Evolutionary conservation across 2,329 filamentous ascomycete genomes (phyloP), one percentile per base, ranked within the genome.

Genomic region (Scedosporium boydii): DNA sequence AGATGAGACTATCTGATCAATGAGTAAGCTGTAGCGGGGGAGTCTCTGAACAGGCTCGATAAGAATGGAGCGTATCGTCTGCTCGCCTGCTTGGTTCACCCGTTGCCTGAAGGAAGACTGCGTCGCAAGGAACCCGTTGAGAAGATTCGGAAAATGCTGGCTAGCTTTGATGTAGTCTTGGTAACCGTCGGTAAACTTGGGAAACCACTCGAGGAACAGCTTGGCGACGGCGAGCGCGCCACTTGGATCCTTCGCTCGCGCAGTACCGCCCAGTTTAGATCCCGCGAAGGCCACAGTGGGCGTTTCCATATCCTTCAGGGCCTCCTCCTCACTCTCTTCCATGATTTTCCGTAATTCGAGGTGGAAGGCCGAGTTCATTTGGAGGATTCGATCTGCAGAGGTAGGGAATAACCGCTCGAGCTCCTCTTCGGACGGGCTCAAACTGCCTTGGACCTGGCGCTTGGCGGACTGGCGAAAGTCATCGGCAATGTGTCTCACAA

Each of bases 11-110:
- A 99, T 97, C 70, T 96, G 93, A 76, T 99, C 95, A 68, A 99
- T 98, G 70, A 98, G 88, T 42, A 99, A 80, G 70, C 91, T 97
- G 76, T 99, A 99, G 27, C 95, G 88, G 27, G 95, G 95, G 60
- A 99, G 82, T 60, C 95, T 84, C 74, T 99, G 95, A 0, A 99
- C 93, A 2, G 95, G 95, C 74, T 99, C 95, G 72, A 99, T 99
- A 62, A 99, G 82, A 65, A 95, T 84, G 3, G 95, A 98, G 58
- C 91, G 92, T 61, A 98, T 83, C 63, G 87, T 85, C 76, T 99
- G 95, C 73, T 98, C 95, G 62, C 95, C 93, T 2, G 89, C 89
- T 66, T 93, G 86, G 60, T 90, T 85, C 3, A 97, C 85, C 56
- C 90, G 82, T 67, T 89, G 87, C 2, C 89, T 88, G 71, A 96